phyloP scores from a whole-genome alignment of 257 asterid genomes.

The Echium plantagineum region DNA sequence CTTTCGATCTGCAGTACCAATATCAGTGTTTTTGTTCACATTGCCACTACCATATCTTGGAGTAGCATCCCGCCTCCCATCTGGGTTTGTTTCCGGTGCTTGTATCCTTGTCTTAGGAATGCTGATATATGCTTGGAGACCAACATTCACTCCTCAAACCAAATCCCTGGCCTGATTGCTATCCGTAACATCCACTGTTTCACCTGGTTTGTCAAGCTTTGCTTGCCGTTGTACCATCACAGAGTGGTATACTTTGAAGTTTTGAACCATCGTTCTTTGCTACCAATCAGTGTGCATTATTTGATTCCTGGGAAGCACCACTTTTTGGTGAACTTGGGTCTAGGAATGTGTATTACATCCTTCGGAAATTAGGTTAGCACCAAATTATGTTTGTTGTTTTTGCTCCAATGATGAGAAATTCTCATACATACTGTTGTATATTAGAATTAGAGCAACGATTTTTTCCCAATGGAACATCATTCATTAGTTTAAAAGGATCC shows the following conservation, averaged over 20 bases:
- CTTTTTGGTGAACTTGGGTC: too few relatives aligned
- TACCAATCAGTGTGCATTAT: not conserved
- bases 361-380: not conserved
- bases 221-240: not conserved
- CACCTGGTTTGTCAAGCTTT: too few relatives aligned
- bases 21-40: conserved; percentile 76
- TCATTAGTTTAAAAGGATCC: too few relatives aligned
- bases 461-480: too few relatives aligned
- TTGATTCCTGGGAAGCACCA: not conserved
- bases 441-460: too few relatives aligned
- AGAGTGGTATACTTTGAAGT: not conserved
- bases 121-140: conserved; percentile 58
- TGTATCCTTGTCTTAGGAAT: conserved; percentile 54
- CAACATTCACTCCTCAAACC: conserved; percentile 28
- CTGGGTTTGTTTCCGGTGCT: conserved; percentile 75
- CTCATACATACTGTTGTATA: not conserved
- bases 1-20: conserved; percentile 48
- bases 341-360: not conserved
- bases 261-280: not conserved
- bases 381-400: not conserved
- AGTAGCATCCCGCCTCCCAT: conserved; percentile 74
- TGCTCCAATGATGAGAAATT: not conserved
- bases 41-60: conserved; percentile 87
- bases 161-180: conserved; percentile 5
- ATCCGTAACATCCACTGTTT: too few relatives aligned